Base-by-base conservation (phyloP, 768 basidiomycete genomes). In the Panellus pusillus region DNA sequence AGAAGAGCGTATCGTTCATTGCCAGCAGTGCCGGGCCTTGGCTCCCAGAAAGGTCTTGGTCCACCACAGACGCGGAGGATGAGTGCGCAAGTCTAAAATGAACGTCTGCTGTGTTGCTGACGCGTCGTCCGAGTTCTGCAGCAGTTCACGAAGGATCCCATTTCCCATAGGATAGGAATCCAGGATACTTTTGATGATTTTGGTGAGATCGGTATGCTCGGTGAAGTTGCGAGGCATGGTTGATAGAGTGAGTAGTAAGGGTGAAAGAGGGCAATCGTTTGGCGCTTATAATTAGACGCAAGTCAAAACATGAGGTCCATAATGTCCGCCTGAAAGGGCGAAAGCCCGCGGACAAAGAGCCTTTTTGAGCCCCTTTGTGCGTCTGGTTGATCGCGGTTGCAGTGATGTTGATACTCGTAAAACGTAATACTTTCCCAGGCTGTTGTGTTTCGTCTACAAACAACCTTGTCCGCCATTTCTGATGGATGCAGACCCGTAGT, bases 21-120 rank as follows among this genome's bases (percentile, higher is more conserved):
- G 67, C 67, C 5, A 71, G 53, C 2, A 71, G 50, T 1, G 68
- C 67, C 1, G 70, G 65, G 12, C 68, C 70, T 60, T 71, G 68
- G 17, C 62, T 56, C 3, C 47, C 32, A 12, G 45, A 32, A 37
- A 68, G 61, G 13, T 41, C 58, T 18, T 28, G 11, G 37, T 67
- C 63, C 13, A 63, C 44, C 17, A 70, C 51, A 2, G 44, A 38
- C 5, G 52, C 9, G 7, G 44, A 54, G 3, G 54, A 54, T 71
- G 63, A 12, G 50, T 54, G 6, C 67, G 57, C 39, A 52, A 35
- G 51, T 71, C 70, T 28, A 71, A 45, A 9, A 68, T 56, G 49
- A 71, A 68, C 7, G 61, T 61, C 67, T 68, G 67, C 36, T 42
- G 50, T 2, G 61, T 63, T 3, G 67, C 67, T 11, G 47, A 52